A percentile compares a stretch with the other conserved stretches of the same genome.
Conservation (phyloP, 2,329 filamentous ascomycete genomes). For the Hypoxylon sp. region DNA sequence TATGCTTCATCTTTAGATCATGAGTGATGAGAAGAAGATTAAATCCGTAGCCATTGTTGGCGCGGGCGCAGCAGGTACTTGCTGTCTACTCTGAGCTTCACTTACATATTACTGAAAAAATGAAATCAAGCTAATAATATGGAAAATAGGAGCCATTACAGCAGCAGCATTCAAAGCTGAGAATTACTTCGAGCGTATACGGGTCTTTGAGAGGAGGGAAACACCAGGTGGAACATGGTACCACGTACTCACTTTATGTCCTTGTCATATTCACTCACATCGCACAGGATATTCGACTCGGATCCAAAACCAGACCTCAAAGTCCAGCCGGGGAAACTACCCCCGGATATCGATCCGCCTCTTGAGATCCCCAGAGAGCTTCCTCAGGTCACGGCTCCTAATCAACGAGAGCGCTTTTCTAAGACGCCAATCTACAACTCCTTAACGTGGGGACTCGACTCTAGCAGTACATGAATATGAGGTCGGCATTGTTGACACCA, state of each 20-base stretch:
- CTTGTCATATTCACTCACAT: not conserved
- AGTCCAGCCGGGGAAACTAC: constrained; percentile 61
- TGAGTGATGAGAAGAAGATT: constrained; percentile 45
- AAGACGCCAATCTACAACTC: constrained; percentile 67
- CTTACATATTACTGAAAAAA: not conserved
- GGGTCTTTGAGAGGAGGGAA: constrained; percentile 61
- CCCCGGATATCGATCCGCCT: constrained; percentile 62
- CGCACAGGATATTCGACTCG: constrained; percentile 66
- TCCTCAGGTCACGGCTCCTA: constrained; percentile 59
- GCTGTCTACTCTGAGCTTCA: not conserved
- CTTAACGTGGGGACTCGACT: constrained; percentile 61
- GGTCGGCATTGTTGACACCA: constrained; percentile 12
- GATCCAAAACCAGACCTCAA: constrained; percentile 56
- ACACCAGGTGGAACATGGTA: constrained; percentile 64
- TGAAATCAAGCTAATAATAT: not conserved
- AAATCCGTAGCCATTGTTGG: constrained; percentile 62
- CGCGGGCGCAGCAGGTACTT: constrained; percentile 60
- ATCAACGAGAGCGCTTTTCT: constrained; percentile 61
- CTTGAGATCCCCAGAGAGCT: constrained; percentile 61
- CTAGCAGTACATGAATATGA: not conserved
- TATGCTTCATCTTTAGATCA: constrained; percentile 38
- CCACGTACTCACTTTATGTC: not conserved
- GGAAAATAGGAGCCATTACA: constrained; percentile 60
- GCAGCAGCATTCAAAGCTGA: constrained; percentile 64
- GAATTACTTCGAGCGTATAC: constrained; percentile 60